Evolutionary conservation across 1,139 yeast species (phyloP), one percentile per base, ranked within the genome.

Genomic region (Lodderomyces jiufengensis): DNA sequence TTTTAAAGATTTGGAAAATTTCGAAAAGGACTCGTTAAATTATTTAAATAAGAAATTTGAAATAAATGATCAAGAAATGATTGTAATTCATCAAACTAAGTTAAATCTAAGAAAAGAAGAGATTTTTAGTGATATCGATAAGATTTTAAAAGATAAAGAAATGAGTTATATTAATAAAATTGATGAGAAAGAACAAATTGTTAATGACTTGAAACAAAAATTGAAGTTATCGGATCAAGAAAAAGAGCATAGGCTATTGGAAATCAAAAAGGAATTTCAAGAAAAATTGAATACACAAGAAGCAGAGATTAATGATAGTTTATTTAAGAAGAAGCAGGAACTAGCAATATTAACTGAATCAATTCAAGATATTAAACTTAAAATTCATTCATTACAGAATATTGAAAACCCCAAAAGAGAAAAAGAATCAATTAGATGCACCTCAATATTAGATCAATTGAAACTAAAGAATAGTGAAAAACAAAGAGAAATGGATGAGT

Each of bases 51-150:
- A 58, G 26, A 66, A 65, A 26, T 63, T 54, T 42, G 63, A 63
- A 16, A 43, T 67, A 24, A 57, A 65, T 31, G 43, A 57, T 24
- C 54, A 64, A 32, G 59, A 65, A 39, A 44, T 70, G 38, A 55
- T 57, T 15, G 49, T 63, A 3, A 58, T 61, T 10, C 62, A 64
- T 43, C 63, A 66, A 7, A 51, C 57, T 12, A 57, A 57, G 20
- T 49, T 73, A 11, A 59, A 64, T 37, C 52, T 54, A 13, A 48
- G 71, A 30, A 69, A 69, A 33, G 70, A 66, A 39, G 50, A 51
- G 5, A 67, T 59, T 7, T 48, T 58, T 2, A 45, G 39, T 3
- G 55, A 66, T 41, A 60, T 70, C 5, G 76, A 73, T 32, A 42
- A 48, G 9, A 45, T 67, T 9, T 59, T 67, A 23, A 47, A 50